These are phyloP conservation scores for Pestalotiopsis sp. DNA, from an alignment of 2,329 filamentous ascomycete genomes.

Conservation along the genomic window DNA sequence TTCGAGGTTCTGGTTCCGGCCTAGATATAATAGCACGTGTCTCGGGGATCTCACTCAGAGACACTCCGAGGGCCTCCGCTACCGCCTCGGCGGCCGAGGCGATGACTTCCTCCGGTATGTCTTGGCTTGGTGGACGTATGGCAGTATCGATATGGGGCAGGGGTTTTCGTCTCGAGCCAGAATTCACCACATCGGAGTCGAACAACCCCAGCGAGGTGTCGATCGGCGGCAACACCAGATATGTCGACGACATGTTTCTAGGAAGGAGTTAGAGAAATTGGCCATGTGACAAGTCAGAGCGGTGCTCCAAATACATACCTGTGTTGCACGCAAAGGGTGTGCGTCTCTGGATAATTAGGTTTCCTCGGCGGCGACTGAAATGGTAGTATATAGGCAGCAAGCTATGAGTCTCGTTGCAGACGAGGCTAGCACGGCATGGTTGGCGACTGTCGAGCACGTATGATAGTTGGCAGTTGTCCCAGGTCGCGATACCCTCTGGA, in stretches of 20 bases:
- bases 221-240: constrained; percentile 7
- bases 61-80: constrained; percentile 30
- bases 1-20: constrained; percentile 1
- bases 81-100: constrained; percentile 26
- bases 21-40: constrained; percentile 16
- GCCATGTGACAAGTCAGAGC: not conserved
- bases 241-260: constrained; percentile 7
- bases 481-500: not conserved
- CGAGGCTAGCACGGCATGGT: not conserved
- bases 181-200: not conserved
- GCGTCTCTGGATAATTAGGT: not conserved
- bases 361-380: not conserved
- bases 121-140: constrained; percentile 14
- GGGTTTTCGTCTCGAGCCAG: constrained; percentile 17
- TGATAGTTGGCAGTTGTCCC: not conserved
- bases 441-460: not conserved
- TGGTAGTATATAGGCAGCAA: not conserved
- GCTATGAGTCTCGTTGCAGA: not conserved
- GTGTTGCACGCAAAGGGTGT: not conserved
- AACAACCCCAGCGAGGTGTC: constrained; percentile 14
- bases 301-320: not conserved
- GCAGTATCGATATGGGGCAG: constrained; percentile 24
- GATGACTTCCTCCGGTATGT: constrained; percentile 21
- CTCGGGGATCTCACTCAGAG: constrained; percentile 28
- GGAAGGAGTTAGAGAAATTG: not conserved